phyloP scores from a whole-genome alignment of 352 stramenopile species.

The Plasmopara viticola region DNA sequence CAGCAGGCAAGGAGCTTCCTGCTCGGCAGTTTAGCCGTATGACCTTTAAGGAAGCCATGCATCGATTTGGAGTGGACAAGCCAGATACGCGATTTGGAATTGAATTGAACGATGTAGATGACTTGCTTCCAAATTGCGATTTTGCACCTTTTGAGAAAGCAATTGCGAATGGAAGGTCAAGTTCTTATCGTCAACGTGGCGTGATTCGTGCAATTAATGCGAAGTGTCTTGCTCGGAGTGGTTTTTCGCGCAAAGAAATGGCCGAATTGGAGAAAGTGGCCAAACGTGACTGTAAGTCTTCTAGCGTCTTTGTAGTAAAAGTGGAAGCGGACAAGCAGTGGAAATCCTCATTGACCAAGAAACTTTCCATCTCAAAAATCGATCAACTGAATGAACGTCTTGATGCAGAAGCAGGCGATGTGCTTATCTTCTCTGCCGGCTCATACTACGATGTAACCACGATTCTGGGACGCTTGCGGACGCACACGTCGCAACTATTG shows the following conservation, averaged over 20 bases:
- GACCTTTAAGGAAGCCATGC: constrained; percentile 69
- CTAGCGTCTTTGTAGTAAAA: constrained; percentile 51
- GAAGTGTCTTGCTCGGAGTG: constrained; percentile 39
- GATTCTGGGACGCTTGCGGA: constrained; percentile 63
- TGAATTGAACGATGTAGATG: constrained; percentile 53
- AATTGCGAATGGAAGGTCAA: constrained; percentile 14
- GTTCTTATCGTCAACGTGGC: constrained; percentile 23
- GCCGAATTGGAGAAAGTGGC: constrained; percentile 48
- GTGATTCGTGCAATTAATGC: constrained; percentile 69
- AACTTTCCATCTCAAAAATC: constrained; percentile 42
- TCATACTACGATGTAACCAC: constrained; percentile 49
- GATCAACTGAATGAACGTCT: constrained; percentile 41
- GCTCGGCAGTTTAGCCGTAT: constrained; percentile 51
- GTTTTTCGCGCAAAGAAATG: constrained; percentile 74
- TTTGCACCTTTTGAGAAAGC: constrained; percentile 44
- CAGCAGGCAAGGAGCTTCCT: constrained; percentile 38
- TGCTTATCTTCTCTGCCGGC: constrained; percentile 59
- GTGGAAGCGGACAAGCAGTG: constrained; percentile 49
- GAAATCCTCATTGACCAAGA: constrained; percentile 69
- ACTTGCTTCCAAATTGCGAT: constrained; percentile 30
- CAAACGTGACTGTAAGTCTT: constrained; percentile 36
- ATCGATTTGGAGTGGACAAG: constrained; percentile 81
- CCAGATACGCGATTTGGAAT: constrained; percentile 76
- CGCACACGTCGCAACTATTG: constrained; percentile 51
- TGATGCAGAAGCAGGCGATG: constrained; percentile 52